Evolutionary conservation across 1,284 basidiomycete species (phyloP), one percentile per base, ranked within the genome.

Genomic region (Apiotrichum mycotoxinovorans): DNA sequence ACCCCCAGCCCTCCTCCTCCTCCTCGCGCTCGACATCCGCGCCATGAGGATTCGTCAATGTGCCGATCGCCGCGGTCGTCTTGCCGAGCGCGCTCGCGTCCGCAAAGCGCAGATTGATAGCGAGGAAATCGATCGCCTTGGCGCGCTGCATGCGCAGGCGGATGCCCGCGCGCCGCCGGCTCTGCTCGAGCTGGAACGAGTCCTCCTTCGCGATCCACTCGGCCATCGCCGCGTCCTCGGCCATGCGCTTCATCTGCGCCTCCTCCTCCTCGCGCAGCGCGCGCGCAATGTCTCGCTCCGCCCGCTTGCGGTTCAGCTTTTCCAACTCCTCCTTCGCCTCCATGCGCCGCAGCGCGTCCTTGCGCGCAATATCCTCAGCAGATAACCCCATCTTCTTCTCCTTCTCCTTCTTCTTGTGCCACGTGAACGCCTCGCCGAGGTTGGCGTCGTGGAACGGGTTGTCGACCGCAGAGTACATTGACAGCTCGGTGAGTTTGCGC

Each of bases 401-500:
- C 79, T 92, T 92, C 73, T 98, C 95, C 37, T 86, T 84, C 80
- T 98, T 98, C 82, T 99, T 99, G 77, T 92, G 90, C 96, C 96
- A 99, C 58, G 88, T 85, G 77, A 98, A 98, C 73, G 92, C 89
- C 70, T 97, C 90, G 23, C 86, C 87, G 27, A 98, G 84, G 74
- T 97, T 97, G 61, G 91, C 86, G 71, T 98, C 95, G 76, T 97
- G 90, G 81, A 98, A 98, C 0, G 95, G 95, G 71, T 98, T 98
- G 58, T 78, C 75, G 80, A 93, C 89, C 40, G 91, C 90, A 66
- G 91, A 93, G 80, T 98, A 98, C 61, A 93, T 86, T 65, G 89
- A 91, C 41, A 94, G 81, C 60, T 78, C 77, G 9, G 91, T 91
- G 11, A 93, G 85, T 68, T 88, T 85, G 41, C 91, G 86, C 23